Evolutionary conservation across 805 yeast genomes (phyloP).

Genomic region (Cephaloascus albidus): DNA sequence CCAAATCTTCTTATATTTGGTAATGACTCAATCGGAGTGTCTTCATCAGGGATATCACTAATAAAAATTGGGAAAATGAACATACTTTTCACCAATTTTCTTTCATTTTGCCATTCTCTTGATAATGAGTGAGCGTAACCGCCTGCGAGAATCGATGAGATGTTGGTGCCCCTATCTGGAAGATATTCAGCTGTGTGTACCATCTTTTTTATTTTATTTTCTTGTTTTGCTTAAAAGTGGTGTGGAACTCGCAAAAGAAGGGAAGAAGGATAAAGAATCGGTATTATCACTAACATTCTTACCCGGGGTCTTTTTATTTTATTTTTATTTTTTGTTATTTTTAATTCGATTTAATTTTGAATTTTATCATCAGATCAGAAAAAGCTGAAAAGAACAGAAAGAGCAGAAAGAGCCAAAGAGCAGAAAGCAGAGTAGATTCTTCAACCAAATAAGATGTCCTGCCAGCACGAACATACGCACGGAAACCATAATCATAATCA

Average conservation of each 20-base stretch:
- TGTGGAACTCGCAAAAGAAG: no score
- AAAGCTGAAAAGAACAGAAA: no score
- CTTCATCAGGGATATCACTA: conserved; percentile 75
- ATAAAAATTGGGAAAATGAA: conserved; percentile 89
- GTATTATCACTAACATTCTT: no score
- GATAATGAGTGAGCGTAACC: conserved; percentile 88
- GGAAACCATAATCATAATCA: conserved; percentile 13
- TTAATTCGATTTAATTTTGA: no score
- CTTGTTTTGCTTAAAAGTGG: no score
- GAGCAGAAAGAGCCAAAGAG: no score
- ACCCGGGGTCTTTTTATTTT: no score
- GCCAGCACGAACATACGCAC: conserved; percentile 22
- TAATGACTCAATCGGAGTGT: conserved; percentile 58
- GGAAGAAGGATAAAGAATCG: no score
- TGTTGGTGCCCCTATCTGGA: conserved; percentile 44
- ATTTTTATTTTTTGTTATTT: no score
- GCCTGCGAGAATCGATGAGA: conserved; percentile 79
- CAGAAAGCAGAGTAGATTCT: no score
- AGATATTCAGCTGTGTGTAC: conserved; percentile 67
- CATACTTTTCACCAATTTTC: conserved; percentile 79
- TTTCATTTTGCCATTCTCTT: conserved; percentile 86
- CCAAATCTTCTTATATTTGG: conserved; percentile 91
- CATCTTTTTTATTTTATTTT: no score
- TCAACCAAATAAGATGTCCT: conserved; percentile 6
- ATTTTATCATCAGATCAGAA: no score